Conservation (phyloP, 345 rosid genomes). For the Adansonia digitata region DNA sequence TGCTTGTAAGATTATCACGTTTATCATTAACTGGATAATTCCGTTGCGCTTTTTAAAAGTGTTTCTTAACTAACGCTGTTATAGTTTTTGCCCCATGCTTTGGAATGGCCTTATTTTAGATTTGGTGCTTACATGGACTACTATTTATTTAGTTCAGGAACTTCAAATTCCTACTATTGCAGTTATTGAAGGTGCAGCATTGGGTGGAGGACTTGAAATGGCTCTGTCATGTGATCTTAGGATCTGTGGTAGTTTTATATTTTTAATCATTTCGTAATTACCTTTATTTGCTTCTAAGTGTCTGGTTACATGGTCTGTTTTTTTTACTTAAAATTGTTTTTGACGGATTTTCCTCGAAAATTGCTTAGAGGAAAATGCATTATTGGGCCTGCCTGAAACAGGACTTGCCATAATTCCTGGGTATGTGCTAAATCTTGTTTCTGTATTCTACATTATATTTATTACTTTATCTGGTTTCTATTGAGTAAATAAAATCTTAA, state of each 20-base stretch:
- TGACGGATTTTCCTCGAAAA: background rate
- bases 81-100: background rate
- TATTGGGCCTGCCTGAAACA: constrained; percentile 87
- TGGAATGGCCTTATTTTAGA: background rate
- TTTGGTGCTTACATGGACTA: constrained; percentile 1
- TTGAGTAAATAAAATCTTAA: background rate
- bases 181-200: constrained; percentile 82
- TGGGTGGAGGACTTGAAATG: constrained; percentile 99
- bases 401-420: constrained; percentile 97
- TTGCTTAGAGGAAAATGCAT: constrained; percentile 67
- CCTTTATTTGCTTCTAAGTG: background rate
- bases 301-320: background rate
- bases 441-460: background rate
- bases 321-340: background rate
- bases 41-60: background rate
- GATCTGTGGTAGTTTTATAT: constrained; percentile 56
- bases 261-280: background rate
- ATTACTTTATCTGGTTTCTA: background rate
- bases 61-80: background rate
- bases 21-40: background rate
- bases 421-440: constrained; percentile 27
- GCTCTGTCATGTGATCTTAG: constrained; percentile 93
- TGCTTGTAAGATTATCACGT: background rate
- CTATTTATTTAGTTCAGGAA: constrained; percentile 34
- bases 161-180: constrained; percentile 76